A percentile compares a stretch with the other conserved stretches of the same genome.
phyloP scores from a whole-genome alignment of 441 rosid species.

The Melastoma candidum region DNA sequence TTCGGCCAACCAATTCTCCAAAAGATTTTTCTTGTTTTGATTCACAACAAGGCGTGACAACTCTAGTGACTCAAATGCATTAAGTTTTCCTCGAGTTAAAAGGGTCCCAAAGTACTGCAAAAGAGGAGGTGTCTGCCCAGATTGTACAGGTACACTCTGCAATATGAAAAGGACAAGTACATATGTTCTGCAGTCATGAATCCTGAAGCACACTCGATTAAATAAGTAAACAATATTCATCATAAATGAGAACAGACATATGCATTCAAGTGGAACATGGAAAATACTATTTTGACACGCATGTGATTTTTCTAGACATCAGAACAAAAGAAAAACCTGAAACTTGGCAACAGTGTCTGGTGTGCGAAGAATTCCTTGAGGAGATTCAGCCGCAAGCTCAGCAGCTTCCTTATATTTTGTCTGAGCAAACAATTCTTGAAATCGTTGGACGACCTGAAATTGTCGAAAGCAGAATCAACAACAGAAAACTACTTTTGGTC shows the following conservation, averaged over 20 bases:
- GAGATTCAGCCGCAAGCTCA: slow-evolving; percentile 99
- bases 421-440: slow-evolving; percentile 98
- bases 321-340: slow-evolving; percentile 47
- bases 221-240: no score
- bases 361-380: slow-evolving; percentile 95
- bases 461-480: not conserved
- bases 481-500: no score
- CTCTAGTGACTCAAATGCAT: slow-evolving; percentile 94
- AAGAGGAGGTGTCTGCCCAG: slow-evolving; percentile 98
- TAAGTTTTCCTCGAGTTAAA: slow-evolving; percentile 92
- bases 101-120: slow-evolving; percentile 99
- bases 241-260: no score
- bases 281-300: no score
- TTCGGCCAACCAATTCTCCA: slow-evolving; percentile 98
- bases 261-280: no score
- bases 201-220: no score
- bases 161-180: slow-evolving; percentile 8
- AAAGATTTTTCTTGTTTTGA: slow-evolving; percentile 96
- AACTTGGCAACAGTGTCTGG: slow-evolving; percentile 98
- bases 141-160: slow-evolving; percentile 99
- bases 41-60: slow-evolving; percentile 97
- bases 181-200: not conserved
- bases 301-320: no score
- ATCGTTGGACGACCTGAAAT: slow-evolving; percentile 93
- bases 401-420: slow-evolving; percentile 99